phyloP scores from a whole-genome alignment of 805 yeast genomes.

The Wickerhamiella qilinensis region DNA sequence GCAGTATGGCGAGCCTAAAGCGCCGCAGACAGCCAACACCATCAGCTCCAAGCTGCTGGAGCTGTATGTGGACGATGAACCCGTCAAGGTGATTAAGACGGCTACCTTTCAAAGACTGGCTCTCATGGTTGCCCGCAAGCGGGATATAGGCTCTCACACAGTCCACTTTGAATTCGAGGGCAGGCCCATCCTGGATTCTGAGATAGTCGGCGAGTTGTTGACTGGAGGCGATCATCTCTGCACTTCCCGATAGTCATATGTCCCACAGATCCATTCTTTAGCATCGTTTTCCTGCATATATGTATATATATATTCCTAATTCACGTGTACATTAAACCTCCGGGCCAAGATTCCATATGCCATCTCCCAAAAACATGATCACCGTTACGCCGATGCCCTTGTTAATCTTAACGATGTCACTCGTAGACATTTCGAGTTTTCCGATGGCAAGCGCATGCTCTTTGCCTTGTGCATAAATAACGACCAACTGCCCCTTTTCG shows the following conservation, averaged over 20 bases:
- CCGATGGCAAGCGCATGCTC: slow-evolving; percentile 85
- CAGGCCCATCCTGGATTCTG: not conserved
- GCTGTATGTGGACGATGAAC: slow-evolving; percentile 8
- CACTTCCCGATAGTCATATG: not conserved
- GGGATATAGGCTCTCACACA: not conserved
- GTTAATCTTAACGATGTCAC: slow-evolving; percentile 65
- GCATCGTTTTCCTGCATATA: no score
- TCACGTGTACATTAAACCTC: not conserved
- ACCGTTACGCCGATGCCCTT: slow-evolving; percentile 85
- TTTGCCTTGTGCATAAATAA: slow-evolving; percentile 84
- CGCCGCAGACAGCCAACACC: slow-evolving; percentile 3
- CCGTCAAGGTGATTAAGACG: slow-evolving; percentile 15
- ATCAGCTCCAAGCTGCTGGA: slow-evolving; percentile 10
- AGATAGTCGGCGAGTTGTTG: not conserved
- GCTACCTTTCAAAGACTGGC: slow-evolving; percentile 25
- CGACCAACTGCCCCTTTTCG: slow-evolving; percentile 54
- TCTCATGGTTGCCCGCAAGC: slow-evolving; percentile 17
- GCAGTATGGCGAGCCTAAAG: slow-evolving; percentile 21
- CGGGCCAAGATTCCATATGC: slow-evolving; percentile 27
- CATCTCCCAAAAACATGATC: slow-evolving; percentile 75
- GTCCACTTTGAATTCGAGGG: not conserved
- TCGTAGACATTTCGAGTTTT: slow-evolving; percentile 72
- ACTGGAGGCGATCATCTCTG: not conserved
- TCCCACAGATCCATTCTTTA: no score
- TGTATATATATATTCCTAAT: not conserved